Conservation (phyloP, 192 early-diverging fungal species). For the Pilaira anomala region DNA sequence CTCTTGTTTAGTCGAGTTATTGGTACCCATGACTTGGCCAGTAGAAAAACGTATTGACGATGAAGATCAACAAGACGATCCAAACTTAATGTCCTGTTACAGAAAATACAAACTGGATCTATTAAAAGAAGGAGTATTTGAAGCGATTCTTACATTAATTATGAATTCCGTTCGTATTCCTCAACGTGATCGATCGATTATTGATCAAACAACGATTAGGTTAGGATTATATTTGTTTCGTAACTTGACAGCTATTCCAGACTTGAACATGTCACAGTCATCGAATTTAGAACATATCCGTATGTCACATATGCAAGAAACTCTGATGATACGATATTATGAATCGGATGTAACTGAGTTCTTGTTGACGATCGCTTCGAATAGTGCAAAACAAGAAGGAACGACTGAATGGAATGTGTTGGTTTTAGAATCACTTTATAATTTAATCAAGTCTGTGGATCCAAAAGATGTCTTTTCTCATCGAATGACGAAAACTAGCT, state of each 20-base stretch:
- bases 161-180: slow-evolving; percentile 50
- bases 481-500: neutral
- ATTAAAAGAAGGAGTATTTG: slow-evolving; percentile 48
- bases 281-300: slow-evolving; percentile 52
- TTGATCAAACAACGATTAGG: slow-evolving; percentile 61
- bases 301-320: slow-evolving; percentile 60
- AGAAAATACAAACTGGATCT: slow-evolving; percentile 76
- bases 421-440: slow-evolving; percentile 59
- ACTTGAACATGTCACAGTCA: slow-evolving; percentile 56
- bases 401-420: slow-evolving; percentile 61
- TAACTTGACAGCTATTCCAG: slow-evolving; percentile 79
- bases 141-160: slow-evolving; percentile 49
- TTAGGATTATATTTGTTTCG: slow-evolving; percentile 72
- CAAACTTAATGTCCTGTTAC: slow-evolving; percentile 49
- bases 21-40: slow-evolving; percentile 90
- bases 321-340: slow-evolving; percentile 38
- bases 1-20: slow-evolving; percentile 78
- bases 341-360: slow-evolving; percentile 64
- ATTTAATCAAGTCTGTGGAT: slow-evolving; percentile 54
- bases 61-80: slow-evolving; percentile 38
- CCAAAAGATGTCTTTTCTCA: slow-evolving; percentile 41
- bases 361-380: slow-evolving; percentile 67
- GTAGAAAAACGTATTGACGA: slow-evolving; percentile 59
- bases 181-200: slow-evolving; percentile 49
- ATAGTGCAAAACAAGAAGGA: slow-evolving; percentile 53